These are phyloP conservation scores for Botrytis medusae DNA, from an alignment of 2,329 filamentous ascomycete genomes.

Conservation along the genomic window DNA sequence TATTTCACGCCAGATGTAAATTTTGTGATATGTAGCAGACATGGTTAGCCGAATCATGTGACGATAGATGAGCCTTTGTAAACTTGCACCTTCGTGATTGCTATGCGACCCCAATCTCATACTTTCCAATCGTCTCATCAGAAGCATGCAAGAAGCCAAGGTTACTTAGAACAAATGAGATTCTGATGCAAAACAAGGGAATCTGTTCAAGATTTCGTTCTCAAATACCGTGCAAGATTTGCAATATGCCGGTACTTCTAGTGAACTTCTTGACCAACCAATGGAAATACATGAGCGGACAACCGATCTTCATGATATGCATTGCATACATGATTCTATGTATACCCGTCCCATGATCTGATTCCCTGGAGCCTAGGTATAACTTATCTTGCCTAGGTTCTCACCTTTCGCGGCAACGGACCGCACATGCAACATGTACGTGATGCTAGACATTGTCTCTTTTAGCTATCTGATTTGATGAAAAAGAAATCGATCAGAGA, in stretches of 20 bases:
- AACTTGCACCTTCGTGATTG: not conserved
- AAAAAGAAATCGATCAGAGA: not conserved
- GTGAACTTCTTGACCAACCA: not conserved
- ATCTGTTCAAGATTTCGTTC: not conserved
- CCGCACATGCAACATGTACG: conserved; percentile 2
- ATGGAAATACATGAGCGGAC: not conserved
- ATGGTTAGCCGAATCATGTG: not conserved
- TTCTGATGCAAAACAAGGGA: not conserved
- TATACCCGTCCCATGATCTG: not conserved
- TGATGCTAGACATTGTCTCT: conserved; percentile 11
- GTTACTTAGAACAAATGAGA: not conserved
- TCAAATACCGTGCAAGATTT: not conserved
- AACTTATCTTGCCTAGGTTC: not conserved
- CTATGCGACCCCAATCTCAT: not conserved
- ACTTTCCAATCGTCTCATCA: not conserved
- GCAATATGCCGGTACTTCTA: not conserved
- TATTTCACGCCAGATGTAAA: not conserved
- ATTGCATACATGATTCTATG: not conserved
- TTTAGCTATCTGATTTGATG: not conserved
- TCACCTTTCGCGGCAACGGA: not conserved
- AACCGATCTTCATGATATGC: not conserved
- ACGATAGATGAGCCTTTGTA: not conserved
- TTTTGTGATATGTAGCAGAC: not conserved
- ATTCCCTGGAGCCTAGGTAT: not conserved
- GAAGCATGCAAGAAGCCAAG: not conserved